Base-by-base conservation (phyloP, 179 eudicot species). In the Sideroxylon spinosum region DNA sequence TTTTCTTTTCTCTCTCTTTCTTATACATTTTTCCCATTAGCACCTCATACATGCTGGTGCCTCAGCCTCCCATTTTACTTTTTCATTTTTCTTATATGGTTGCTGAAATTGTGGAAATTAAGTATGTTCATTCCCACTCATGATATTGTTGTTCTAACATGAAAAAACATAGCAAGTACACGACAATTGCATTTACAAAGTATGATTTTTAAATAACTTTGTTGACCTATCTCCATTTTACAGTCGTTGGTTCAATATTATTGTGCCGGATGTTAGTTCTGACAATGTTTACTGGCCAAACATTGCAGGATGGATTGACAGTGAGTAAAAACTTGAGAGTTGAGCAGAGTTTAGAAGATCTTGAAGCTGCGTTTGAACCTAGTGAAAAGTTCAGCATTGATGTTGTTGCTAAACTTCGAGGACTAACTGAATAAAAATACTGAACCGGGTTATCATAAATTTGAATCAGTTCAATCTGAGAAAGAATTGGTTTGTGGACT, bases 291-390 rank as follows among this genome's bases (percentile, higher is more conserved):
- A 14, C 13, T 68, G 28, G 61, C n/a, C 6, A n/a, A 13, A 46
- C 75, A 23, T 66, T 82, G 71, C 83, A 81, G 86, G 88, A 80
- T 76, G 80, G 77, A 29, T 56, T 85, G 44, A 37, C n/a, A 19
- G 86, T 83, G 13, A 59, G 78, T 48, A 81, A 78, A 68, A 80
- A 82, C 78, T 81, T 85, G 78, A 74, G 79, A 59, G 77, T 85
- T 32, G 82, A 83, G 68, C 86, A 85, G 65, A 85, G 82, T 69
- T 78, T 78, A 12, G 86, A 85, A 80, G 86, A 85, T 37, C 86
- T 85, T 53, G 86, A 85, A 78, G 78, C 81, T 22, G 37, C 0
- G 22, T 82, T 82, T 16, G 76, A 80, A 76, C 88, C 86, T n/a
- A 86, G 80, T 76, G 78, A 73, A 12, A 4, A 48, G 3, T 85